Evolutionary conservation across 306 rosid genomes (phyloP), one percentile per base, ranked within the genome.

Genomic region (Rosa rugosa): DNA sequence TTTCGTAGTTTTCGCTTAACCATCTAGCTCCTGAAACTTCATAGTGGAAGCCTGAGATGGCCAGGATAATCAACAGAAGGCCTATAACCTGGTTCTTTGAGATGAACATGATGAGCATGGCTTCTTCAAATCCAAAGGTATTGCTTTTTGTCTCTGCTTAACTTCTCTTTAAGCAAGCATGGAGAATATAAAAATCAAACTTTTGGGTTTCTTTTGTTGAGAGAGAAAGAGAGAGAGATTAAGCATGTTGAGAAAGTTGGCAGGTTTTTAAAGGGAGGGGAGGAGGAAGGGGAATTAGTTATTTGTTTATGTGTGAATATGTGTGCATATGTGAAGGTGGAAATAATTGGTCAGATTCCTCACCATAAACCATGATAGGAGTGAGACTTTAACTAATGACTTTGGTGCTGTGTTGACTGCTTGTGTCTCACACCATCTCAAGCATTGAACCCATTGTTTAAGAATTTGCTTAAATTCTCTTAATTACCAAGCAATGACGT

Each of bases 21-120:
- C 56, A 60, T 63, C 91, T 69, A 71, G 89, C 88, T 76, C 80
- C 94, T 36, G 80, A 80, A 71, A 23, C 88, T 73, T 57, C 77
- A 73, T 49, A 64, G 13, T 77, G 56, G n/a, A 85, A 75, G 49
- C 80, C 80, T 9, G 84, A 86, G 80, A 90, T 67, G 74, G 81
- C 81, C 27, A 90, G 31, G 13, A 87, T 23, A 16, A 91, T 76
- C 80, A 91, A 31, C 4, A 89, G 25, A 59, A 89, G 56, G 31
- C 76, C 84, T 76, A 66, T 17, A 62, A 80, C 45, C 77, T 88
- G 77, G 62, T 59, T 67, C 82, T 89, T 84, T 66, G 93, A 80
- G 75, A 82, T 23, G 70, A 47, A 78, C 92, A 86, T 89, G 34
- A 84, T 88, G 46, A 59, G 10, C 49, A 74, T 57, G 64, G 23